These are phyloP conservation scores for Harringtonia lauricola DNA, from an alignment of 2,329 filamentous ascomycete species.

Conservation along the genomic window DNA sequence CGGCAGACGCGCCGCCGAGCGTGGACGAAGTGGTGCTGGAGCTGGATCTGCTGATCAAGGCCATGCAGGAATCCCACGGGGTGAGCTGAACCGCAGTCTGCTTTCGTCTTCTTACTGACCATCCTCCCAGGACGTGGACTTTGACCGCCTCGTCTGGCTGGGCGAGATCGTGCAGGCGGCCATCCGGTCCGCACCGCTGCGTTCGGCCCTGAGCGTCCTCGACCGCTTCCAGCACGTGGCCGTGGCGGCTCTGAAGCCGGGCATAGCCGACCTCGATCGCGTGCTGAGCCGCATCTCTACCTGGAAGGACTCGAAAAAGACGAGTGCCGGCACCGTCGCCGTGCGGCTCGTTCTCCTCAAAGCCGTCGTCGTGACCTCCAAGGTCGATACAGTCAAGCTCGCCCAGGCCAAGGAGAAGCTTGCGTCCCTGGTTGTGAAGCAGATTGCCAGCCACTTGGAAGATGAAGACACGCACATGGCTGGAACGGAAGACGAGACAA, in stretches of 20 bases:
- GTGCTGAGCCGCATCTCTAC: no score
- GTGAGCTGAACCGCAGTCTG: conserved; percentile 39
- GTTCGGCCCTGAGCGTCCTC: neutral
- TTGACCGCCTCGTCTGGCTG: conserved; percentile 22
- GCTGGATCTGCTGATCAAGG: conserved; percentile 34
- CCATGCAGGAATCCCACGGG: conserved; percentile 39
- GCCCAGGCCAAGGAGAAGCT: neutral
- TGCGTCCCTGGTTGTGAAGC: neutral
- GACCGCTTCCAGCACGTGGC: conserved; percentile 5
- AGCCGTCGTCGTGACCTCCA: neutral
- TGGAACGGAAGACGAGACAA: neutral
- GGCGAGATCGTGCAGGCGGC: conserved; percentile 12
- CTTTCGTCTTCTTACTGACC: conserved; percentile 3
- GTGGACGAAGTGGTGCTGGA: conserved; percentile 22
- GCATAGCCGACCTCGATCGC: neutral
- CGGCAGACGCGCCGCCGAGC: neutral
- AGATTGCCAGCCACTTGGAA: conserved; percentile 1
- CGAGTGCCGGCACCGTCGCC: neutral
- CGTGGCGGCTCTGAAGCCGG: neutral
- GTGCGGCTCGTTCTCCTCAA: conserved; percentile 1
- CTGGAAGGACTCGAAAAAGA: neutral
- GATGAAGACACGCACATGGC: conserved; percentile 1
- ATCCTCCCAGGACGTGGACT: conserved; percentile 24
- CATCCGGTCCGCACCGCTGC: neutral
- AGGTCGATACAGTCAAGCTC: neutral